Evolutionary conservation across 2,329 filamentous ascomycete species (phyloP), one percentile per base, ranked within the genome.

Genomic region (Aspergillus tanneri): DNA sequence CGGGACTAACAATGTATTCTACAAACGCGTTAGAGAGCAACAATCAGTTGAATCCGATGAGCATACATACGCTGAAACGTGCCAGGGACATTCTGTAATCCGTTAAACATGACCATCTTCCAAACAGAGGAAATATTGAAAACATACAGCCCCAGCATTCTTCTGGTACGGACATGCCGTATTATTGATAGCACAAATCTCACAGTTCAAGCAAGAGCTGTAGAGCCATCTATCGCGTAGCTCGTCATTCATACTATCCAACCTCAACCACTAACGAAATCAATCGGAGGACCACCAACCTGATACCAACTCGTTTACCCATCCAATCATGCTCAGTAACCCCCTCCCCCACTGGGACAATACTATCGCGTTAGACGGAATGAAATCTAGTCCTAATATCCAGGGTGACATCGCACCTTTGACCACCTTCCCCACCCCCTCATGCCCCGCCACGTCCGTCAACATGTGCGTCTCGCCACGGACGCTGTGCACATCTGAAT

Each of bases 401-500:
- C n/a, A n/a, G n/a, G n/a, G n/a, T n/a, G n/a, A 16, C n/a, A 18
- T 21, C 30, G 36, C 34, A 43, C 65, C 65, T 53, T 47, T 32
- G 6, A 76, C 68, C 5, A 77, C 71, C 8, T 54, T 65, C 4
- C 74, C 74, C 16, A 77, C 65, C 14, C 73, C 74, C 48, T 77
- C 74, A 53, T 77, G 74, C 2, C 74, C 74, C 3, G 74, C 73
- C 3, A 76, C 69, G 48, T 74, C 65, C 5, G 72, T 76, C 58
- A 61, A 56, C 73, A 76, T 62, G 38, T 68, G 56, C 52, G 72
- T 64, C 56, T 72, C 66, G 6, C 70, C 70, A 9, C 67, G 66
- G 5, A 76, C 68, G 50, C 73, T 75, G 49, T 71, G 70, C 46
- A 74, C 69, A 58, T 77, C 74, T 1, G 73, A 75, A 59, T 77